Conservation (phyloP, 768 basidiomycete species). For the Collybiopsis confluens region DNA sequence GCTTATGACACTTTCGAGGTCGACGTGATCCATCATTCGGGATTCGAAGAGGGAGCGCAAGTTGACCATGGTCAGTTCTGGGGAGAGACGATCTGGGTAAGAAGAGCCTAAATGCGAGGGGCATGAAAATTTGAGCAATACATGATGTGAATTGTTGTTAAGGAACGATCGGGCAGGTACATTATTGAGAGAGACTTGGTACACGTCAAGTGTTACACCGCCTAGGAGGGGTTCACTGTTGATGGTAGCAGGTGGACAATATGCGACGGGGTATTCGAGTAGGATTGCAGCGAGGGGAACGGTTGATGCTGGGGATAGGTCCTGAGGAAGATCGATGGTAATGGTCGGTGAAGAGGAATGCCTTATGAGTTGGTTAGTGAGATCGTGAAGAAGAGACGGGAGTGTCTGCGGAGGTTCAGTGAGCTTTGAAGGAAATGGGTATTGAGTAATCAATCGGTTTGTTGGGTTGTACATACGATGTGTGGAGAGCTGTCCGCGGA, state of each 20-base stretch:
- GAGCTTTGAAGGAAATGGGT: not conserved
- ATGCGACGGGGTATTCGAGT: constrained; percentile 60
- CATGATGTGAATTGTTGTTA: constrained; percentile 22
- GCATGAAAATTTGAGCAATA: constrained; percentile 55
- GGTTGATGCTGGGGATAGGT: constrained; percentile 11
- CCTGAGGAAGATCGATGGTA: constrained; percentile 8
- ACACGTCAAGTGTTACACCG: constrained; percentile 45
- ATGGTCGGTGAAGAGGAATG: not conserved
- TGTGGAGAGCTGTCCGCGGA: not conserved
- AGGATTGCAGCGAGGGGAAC: constrained; percentile 57
- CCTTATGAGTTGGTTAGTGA: not conserved
- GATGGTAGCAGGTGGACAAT: constrained; percentile 31
- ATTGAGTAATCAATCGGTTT: not conserved
- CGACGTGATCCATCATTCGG: constrained; percentile 23
- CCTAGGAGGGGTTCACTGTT: constrained; percentile 39
- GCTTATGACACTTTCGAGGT: constrained; percentile 9
- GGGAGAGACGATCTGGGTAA: constrained; percentile 16
- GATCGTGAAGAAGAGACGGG: not conserved
- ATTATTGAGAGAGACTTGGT: constrained; percentile 32
- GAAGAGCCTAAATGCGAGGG: constrained; percentile 28
- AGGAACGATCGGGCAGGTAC: not conserved
- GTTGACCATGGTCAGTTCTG: constrained; percentile 21
- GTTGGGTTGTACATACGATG: constrained; percentile 1
- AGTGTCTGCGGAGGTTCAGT: not conserved
- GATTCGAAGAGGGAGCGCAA: constrained; percentile 30